These are phyloP conservation scores for Lachnellula arida DNA, from an alignment of 2,329 filamentous ascomycete species.

Conservation along the genomic window DNA sequence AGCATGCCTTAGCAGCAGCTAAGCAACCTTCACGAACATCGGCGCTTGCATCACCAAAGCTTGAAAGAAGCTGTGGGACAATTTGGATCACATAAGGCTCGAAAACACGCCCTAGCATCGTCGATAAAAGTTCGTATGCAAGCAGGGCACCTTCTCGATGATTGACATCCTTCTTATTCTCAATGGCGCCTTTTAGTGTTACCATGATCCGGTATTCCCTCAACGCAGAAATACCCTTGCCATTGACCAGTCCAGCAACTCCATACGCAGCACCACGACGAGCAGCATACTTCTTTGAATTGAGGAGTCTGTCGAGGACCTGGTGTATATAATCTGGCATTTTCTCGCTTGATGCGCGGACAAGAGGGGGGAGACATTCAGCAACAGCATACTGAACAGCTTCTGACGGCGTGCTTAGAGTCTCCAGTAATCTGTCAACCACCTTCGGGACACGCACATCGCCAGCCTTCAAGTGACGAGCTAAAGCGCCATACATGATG, in stretches of 20 bases:
- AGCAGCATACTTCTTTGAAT: conserved; percentile 85
- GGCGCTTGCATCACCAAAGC: conserved; percentile 82
- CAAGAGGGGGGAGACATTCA: conserved; percentile 86
- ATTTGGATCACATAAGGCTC: conserved; percentile 97
- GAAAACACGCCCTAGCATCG: conserved; percentile 80
- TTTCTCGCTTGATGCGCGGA: conserved; percentile 74
- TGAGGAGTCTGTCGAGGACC: conserved; percentile 75
- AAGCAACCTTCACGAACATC: conserved; percentile 92
- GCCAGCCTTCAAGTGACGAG: conserved; percentile 78
- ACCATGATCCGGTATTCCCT: conserved; percentile 83
- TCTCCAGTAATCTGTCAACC: conserved; percentile 77
- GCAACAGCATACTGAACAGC: conserved; percentile 96
- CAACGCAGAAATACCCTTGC: conserved; percentile 77
- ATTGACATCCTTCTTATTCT: conserved; percentile 90
- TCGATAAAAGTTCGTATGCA: conserved; percentile 85
- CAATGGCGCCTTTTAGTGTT: conserved; percentile 73
- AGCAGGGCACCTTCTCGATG: conserved; percentile 85
- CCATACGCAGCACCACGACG: conserved; percentile 94
- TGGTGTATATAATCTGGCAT: conserved; percentile 75
- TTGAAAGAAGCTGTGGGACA: conserved; percentile 80
- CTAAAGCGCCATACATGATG: conserved; percentile 92
- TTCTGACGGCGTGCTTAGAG: conserved; percentile 90
- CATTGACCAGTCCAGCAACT: conserved; percentile 81
- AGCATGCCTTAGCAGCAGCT: conserved; percentile 90
- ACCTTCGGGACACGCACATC: conserved; percentile 85